Base-by-base conservation (phyloP, 805 yeast genomes). In the Saturnispora kantuleensis region DNA sequence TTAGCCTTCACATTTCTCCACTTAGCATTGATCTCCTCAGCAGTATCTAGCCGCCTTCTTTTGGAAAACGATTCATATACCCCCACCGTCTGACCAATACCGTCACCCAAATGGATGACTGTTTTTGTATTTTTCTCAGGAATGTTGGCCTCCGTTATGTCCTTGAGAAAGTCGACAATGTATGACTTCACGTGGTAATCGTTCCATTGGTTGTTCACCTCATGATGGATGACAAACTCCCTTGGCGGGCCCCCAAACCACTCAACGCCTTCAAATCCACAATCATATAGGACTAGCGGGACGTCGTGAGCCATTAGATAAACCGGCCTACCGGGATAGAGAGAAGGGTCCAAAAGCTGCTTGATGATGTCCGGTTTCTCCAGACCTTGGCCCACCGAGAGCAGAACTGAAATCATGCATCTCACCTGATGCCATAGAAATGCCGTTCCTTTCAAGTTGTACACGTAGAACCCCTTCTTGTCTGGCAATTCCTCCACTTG, bases 401-500 rank as follows among this genome's bases (percentile, higher is more conserved):
- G 76, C 45, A 93, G 60, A 10, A 84, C 68, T 0, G 95, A 96
- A 67, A 88, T 76, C 93, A 93, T 93, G 53, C 95, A 88, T 47
- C 98, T 74, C 15, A 93, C 98, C 63, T 93, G 98, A 60, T 93
- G 97, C 97, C 97, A 93, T 45, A 93, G 64, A 54, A 93, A 93
- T 8, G 97, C 98, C 1, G 84, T 69, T 0, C 98, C 98, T 50
- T 74, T 70, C 43, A 93, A 65, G 58, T 87, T 88, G 59, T 90
- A 78, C 46, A 79, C 81, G 55, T 70, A 84, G 44, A 75, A 69
- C 4, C 73, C 76, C 13, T 52, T 47, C 8, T 50, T 47, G 2
- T 50, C 53, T 5, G 51, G 49, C 2, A 56, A 31, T 3, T 32
- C 44, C 10, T 44, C 33, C 3, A 65, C 59, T 15, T 56, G 46